Conservation (phyloP, 1,139 yeast species). For the Pichia sp. region DNA sequence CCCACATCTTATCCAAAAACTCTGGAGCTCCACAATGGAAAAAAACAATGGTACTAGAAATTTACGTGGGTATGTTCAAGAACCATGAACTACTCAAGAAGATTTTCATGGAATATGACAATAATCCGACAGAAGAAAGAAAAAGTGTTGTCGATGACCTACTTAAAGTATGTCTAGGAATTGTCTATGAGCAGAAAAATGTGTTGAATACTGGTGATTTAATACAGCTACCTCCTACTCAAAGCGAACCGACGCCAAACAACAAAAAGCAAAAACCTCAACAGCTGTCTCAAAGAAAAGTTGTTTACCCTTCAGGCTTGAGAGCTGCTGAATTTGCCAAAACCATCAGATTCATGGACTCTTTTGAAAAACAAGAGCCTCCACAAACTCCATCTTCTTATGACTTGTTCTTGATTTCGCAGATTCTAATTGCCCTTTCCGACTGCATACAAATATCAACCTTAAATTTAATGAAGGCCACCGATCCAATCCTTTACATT, state of each 20-base stretch:
- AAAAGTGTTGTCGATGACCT: constrained; percentile 62
- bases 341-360: constrained; percentile 48
- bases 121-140: constrained; percentile 44
- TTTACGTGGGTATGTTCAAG: constrained; percentile 56
- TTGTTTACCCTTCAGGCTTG: constrained; percentile 14
- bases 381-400: constrained; percentile 62
- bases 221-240: constrained; percentile 30
- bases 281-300: constrained; percentile 5
- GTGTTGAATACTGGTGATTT: constrained; percentile 38
- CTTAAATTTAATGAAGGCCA: constrained; percentile 36
- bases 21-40: constrained; percentile 63
- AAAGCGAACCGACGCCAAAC: neutral
- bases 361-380: constrained; percentile 73
- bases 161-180: constrained; percentile 42
- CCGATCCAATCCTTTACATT: constrained; percentile 17
- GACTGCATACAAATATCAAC: constrained; percentile 68
- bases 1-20: constrained; percentile 56
- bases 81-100: constrained; percentile 50
- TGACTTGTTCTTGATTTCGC: constrained; percentile 53
- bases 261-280: neutral
- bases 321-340: constrained; percentile 48
- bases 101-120: constrained; percentile 64
- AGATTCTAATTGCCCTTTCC: constrained; percentile 51
- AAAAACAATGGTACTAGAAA: constrained; percentile 65
- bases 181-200: constrained; percentile 36